Conservation (phyloP, 805 yeast genomes). For the Myxozyma lipomycoides region DNA sequence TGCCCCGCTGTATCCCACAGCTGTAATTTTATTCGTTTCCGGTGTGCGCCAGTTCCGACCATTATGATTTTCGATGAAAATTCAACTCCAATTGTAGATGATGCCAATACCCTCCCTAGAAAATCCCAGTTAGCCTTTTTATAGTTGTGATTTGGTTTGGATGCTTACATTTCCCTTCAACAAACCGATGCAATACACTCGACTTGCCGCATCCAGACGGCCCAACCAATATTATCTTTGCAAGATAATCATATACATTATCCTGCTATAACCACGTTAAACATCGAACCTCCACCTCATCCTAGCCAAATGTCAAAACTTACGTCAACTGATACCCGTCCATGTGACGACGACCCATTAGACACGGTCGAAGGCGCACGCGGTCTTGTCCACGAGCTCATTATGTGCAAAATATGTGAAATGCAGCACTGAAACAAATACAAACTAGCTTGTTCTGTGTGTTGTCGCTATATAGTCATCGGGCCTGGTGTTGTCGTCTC, state of each 20-base stretch:
- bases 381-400: too few relatives aligned
- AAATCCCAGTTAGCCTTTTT: background rate
- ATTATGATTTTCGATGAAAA: constrained; percentile 39
- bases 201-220: constrained; percentile 49
- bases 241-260: constrained; percentile 38
- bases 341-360: background rate
- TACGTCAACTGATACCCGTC: background rate
- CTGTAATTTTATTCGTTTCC: constrained; percentile 33
- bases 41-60: constrained; percentile 34
- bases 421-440: too few relatives aligned
- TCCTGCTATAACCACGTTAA: constrained; percentile 5
- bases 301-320: background rate
- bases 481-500: too few relatives aligned
- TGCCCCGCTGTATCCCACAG: constrained; percentile 98
- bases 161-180: constrained; percentile 37
- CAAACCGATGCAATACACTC: constrained; percentile 44
- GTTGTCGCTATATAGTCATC: too few relatives aligned
- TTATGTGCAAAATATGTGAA: too few relatives aligned
- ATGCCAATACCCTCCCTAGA: constrained; percentile 36
- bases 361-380: constrained; percentile 1
- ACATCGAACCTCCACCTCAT: too few relatives aligned
- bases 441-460: too few relatives aligned
- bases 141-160: background rate
- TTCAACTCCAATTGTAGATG: constrained; percentile 43
- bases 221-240: constrained; percentile 43